These are phyloP conservation scores for Suillus subluteus DNA, from an alignment of 768 basidiomycete species.

Conservation along the genomic window DNA sequence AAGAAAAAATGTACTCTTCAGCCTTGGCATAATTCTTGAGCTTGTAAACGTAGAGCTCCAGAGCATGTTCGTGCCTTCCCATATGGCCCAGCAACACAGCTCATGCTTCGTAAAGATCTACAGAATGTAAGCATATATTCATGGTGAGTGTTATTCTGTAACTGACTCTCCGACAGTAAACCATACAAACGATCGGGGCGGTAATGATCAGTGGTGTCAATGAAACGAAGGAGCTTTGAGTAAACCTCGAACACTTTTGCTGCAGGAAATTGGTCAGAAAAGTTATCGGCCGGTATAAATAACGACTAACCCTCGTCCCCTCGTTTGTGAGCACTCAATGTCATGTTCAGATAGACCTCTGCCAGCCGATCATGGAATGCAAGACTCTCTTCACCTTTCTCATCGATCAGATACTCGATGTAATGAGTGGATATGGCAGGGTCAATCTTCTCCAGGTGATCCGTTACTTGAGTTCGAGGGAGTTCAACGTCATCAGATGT, in stretches of 20 bases:
- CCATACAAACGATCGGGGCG: constrained; percentile 81
- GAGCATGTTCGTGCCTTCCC: constrained; percentile 89
- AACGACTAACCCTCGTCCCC: constrained; percentile 57
- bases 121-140: neutral
- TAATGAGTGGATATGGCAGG: constrained; percentile 73
- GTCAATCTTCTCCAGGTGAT: constrained; percentile 76
- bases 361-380: constrained; percentile 88
- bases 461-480: constrained; percentile 73
- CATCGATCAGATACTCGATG: constrained; percentile 82
- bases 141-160: neutral
- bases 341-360: constrained; percentile 81
- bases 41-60: constrained; percentile 93
- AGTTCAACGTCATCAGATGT: constrained; percentile 94
- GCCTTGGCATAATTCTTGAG: constrained; percentile 84
- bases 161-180: constrained; percentile 78
- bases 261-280: constrained; percentile 29
- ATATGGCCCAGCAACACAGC: constrained; percentile 90
- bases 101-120: constrained; percentile 89
- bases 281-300: neutral
- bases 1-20: constrained; percentile 69
- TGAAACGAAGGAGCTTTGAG: constrained; percentile 74
- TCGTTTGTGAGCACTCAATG: constrained; percentile 57
- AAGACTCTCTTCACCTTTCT: constrained; percentile 66
- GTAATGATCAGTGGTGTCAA: constrained; percentile 71
- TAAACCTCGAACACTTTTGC: constrained; percentile 57